A percentile compares a stretch with the other conserved stretches of the same genome.
These are phyloP conservation scores for Aspergillus tubingensis DNA, from an alignment of 2,329 filamentous ascomycete species.

Conservation along the genomic window DNA sequence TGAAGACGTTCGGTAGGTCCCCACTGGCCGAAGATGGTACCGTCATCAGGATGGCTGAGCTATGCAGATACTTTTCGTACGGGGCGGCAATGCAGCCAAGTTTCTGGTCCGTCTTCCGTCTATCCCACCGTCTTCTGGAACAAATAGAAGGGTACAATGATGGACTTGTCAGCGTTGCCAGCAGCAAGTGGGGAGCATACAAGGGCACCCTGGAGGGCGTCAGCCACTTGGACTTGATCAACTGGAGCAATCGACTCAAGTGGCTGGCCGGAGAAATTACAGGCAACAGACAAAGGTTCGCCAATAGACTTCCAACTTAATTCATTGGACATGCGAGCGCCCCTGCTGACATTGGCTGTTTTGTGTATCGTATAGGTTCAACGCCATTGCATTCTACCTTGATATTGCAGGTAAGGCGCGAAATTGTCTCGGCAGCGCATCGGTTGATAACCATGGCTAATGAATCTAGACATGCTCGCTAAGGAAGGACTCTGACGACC, in stretches of 20 bases:
- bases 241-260: slow-evolving; percentile 65
- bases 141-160: slow-evolving; percentile 62
- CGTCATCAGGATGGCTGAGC: slow-evolving; percentile 12
- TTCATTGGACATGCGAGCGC: background rate
- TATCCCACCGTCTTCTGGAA: slow-evolving; percentile 57
- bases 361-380: slow-evolving; percentile 53
- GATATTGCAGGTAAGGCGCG: slow-evolving; percentile 60
- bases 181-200: slow-evolving; percentile 63
- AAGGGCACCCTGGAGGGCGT: slow-evolving; percentile 65
- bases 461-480: slow-evolving; percentile 62
- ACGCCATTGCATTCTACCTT: slow-evolving; percentile 65
- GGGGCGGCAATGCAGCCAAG: slow-evolving; percentile 60
- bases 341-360: slow-evolving; percentile 1
- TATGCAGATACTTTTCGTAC: slow-evolving; percentile 61
- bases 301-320: background rate
- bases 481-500: slow-evolving; percentile 58
- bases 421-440: slow-evolving; percentile 3
- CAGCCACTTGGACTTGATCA: slow-evolving; percentile 66
- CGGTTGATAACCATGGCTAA: slow-evolving; percentile 10
- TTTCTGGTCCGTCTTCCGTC: slow-evolving; percentile 59
- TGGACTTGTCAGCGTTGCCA: slow-evolving; percentile 62
- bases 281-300: slow-evolving; percentile 56
- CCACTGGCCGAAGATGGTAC: background rate
- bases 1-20: slow-evolving; percentile 50
- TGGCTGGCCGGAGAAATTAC: slow-evolving; percentile 60